Conservation (phyloP, 192 early-diverging fungal species). For the Oehlia diaphana region DNA sequence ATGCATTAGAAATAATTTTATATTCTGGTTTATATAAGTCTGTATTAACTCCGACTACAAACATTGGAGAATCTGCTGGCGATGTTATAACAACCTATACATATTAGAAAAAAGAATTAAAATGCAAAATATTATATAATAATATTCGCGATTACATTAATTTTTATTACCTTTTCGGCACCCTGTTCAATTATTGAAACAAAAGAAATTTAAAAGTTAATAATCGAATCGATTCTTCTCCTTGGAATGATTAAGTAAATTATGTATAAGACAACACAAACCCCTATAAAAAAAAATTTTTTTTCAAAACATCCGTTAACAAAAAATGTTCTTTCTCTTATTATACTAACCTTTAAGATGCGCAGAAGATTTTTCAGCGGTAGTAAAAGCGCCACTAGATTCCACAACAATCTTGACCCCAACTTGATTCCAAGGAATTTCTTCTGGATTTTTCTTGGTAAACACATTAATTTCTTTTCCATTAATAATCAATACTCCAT, state of each 20-base stretch:
- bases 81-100: conserved; percentile 96
- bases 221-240: not conserved
- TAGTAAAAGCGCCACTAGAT: conserved; percentile 98
- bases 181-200: not conserved
- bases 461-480: conserved; percentile 75
- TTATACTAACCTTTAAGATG: conserved; percentile 44
- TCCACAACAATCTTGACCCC: conserved; percentile 94
- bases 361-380: conserved; percentile 75
- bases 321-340: too few relatives aligned
- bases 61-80: conserved; percentile 95
- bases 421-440: conserved; percentile 85
- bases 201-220: not conserved
- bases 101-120: not conserved
- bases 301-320: not conserved
- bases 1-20: conserved; percentile 94
- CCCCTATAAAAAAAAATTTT: not conserved
- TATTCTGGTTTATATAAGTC: conserved; percentile 86
- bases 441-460: conserved; percentile 73
- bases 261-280: not conserved
- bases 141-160: not conserved
- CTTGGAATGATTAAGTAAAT: not conserved
- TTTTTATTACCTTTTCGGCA: not conserved
- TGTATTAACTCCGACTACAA: conserved; percentile 95
- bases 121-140: not conserved
- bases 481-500: conserved; percentile 89